Conservation (phyloP, 2,329 filamentous ascomycete genomes). For the Neospermospora avenae region DNA sequence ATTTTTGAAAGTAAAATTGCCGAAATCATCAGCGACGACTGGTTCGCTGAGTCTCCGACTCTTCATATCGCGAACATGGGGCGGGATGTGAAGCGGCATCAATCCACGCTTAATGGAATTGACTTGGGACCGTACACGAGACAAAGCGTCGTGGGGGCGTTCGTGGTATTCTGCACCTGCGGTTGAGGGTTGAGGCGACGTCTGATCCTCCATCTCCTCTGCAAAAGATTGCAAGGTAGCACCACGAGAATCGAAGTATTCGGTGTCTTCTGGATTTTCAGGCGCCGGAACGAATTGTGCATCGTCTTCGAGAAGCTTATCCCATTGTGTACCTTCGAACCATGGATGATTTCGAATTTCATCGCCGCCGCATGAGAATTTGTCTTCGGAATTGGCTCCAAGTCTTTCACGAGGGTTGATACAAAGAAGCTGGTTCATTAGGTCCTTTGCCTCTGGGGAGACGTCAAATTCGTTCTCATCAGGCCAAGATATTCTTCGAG, state of each 20-base stretch:
- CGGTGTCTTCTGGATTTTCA: constrained; percentile 94
- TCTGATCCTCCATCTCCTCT: constrained; percentile 90
- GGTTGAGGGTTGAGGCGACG: constrained; percentile 66
- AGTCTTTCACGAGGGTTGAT: constrained; percentile 77
- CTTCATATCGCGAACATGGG: constrained; percentile 89
- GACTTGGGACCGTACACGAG: constrained; percentile 81
- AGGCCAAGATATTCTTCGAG: constrained; percentile 88
- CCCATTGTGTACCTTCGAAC: constrained; percentile 88
- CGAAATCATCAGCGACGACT: constrained; percentile 86
- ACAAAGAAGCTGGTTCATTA: constrained; percentile 90
- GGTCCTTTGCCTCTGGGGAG: constrained; percentile 84
- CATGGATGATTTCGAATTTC: constrained; percentile 88
- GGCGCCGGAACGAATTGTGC: constrained; percentile 91
- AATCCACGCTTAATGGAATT: constrained; percentile 85
- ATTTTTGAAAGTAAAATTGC: constrained; percentile 96
- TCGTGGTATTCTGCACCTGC: constrained; percentile 78
- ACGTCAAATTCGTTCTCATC: constrained; percentile 75
- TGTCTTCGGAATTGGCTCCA: constrained; percentile 82
- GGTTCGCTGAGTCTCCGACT: constrained; percentile 88
- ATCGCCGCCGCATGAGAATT: constrained; percentile 76
- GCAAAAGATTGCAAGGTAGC: constrained; percentile 90
- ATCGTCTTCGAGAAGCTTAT: constrained; percentile 86
- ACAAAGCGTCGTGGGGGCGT: constrained; percentile 90
- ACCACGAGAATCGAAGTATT: constrained; percentile 92
- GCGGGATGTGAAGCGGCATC: constrained; percentile 94